Conservation (phyloP, 2,329 filamentous ascomycete species). For the Penicillium aurantiogriseum region DNA sequence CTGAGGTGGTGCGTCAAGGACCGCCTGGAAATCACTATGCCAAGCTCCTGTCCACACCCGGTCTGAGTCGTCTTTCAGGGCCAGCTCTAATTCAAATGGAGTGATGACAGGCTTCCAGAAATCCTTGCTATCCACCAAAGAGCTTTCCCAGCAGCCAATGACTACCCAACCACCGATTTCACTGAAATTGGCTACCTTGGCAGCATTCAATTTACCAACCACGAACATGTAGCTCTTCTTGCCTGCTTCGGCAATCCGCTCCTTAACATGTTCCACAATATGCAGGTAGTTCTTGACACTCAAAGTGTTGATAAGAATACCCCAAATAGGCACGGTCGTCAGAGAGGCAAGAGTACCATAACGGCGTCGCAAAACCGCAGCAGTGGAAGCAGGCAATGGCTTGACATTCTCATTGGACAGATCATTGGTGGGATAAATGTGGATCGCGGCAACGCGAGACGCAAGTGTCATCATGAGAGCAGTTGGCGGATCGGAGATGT, state of each 20-base stretch:
- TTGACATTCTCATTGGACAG: constrained; percentile 32
- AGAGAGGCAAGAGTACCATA: constrained; percentile 84
- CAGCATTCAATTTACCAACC: constrained; percentile 92
- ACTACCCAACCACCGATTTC: constrained; percentile 97
- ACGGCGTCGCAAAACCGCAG: constrained; percentile 70
- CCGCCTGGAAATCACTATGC: constrained; percentile 78
- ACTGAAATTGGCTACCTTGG: constrained; percentile 93
- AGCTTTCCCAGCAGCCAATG: constrained; percentile 97
- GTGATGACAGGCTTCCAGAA: constrained; percentile 90
- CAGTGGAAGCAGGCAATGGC: constrained; percentile 50
- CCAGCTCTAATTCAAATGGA: constrained; percentile 85
- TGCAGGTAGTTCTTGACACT: constrained; percentile 86
- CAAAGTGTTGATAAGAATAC: constrained; percentile 93
- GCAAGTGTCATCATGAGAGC: constrained; percentile 84
- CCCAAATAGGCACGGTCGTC: constrained; percentile 77
- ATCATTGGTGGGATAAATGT: constrained; percentile 68
- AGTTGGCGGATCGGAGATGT: constrained; percentile 76
- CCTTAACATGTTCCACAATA: constrained; percentile 71
- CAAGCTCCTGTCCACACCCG: constrained; percentile 84
- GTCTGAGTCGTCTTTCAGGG: constrained; percentile 70
- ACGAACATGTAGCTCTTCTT: constrained; percentile 98
- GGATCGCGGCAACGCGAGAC: constrained; percentile 73
- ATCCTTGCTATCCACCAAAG: constrained; percentile 80
- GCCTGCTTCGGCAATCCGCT: constrained; percentile 71
- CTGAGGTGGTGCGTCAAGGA: constrained; percentile 49